Evolutionary conservation across 352 stramenopile genomes (phyloP).

Genomic region (Phytophthora pluvialis): DNA sequence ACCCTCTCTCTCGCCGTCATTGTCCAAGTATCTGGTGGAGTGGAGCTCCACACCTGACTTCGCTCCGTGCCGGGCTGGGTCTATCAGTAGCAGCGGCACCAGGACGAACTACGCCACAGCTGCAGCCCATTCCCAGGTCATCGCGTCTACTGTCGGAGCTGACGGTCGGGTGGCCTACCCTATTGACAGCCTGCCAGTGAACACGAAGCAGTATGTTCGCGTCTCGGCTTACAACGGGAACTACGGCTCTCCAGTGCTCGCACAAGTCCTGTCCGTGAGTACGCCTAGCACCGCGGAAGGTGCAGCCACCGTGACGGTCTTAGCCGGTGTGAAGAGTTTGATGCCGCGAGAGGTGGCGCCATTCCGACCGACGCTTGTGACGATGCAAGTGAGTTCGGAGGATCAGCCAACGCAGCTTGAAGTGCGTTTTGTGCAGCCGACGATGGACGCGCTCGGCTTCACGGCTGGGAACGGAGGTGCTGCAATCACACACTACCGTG

Average conservation of each 20-base stretch:
- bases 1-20: slow-evolving; percentile 30
- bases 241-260: slow-evolving; percentile 72
- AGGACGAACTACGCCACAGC: slow-evolving; percentile 57
- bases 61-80: slow-evolving; percentile 36
- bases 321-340: slow-evolving; percentile 40
- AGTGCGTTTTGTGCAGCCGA: slow-evolving; percentile 74
- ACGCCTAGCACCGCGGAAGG: slow-evolving; percentile 26
- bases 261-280: slow-evolving; percentile 41
- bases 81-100: slow-evolving; percentile 25
- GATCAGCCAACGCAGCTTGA: slow-evolving; percentile 84
- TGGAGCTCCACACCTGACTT: slow-evolving; percentile 59
- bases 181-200: slow-evolving; percentile 82
- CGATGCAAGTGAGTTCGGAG: slow-evolving; percentile 75
- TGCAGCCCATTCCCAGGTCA: slow-evolving; percentile 54
- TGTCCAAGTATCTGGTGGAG: slow-evolving; percentile 86
- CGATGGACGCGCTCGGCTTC: slow-evolving; percentile 74
- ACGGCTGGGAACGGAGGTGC: slow-evolving; percentile 53
- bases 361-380: slow-evolving; percentile 72
- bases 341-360: slow-evolving; percentile 58
- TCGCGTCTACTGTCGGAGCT: slow-evolving; percentile 35
- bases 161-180: slow-evolving; percentile 57
- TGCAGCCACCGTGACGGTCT: slow-evolving; percentile 12
- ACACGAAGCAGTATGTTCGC: slow-evolving; percentile 86
- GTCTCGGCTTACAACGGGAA: slow-evolving; percentile 92
- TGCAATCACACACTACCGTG: slow-evolving; percentile 66